phyloP scores from a whole-genome alignment of 2,329 filamentous ascomycete genomes.

The Leptographium lundbergii region DNA sequence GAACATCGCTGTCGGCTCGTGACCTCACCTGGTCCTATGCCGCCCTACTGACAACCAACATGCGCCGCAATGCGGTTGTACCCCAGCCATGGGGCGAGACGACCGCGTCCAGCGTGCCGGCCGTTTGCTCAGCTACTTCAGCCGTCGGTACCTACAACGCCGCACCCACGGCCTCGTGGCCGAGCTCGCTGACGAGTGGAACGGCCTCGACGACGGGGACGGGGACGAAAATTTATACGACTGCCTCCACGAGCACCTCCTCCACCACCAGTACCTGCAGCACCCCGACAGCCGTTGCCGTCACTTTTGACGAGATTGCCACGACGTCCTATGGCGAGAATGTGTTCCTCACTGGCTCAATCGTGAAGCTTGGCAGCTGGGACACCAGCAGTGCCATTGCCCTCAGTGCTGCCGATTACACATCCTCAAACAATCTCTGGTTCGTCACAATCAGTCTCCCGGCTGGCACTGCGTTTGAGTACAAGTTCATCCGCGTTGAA shows the following conservation, averaged over 20 bases:
- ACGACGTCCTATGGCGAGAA: constrained; percentile 48
- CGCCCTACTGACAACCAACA: constrained; percentile 50
- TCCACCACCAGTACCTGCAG: constrained; percentile 1
- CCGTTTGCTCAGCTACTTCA: constrained; percentile 33
- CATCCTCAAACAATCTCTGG: constrained; percentile 48
- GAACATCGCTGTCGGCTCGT: constrained; percentile 45
- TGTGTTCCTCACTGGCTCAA: constrained; percentile 51
- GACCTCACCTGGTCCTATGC: constrained; percentile 67
- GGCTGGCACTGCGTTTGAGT: constrained; percentile 29
- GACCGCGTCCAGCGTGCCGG: constrained; percentile 24
- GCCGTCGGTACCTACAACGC: constrained; percentile 37
- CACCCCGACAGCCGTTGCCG: constrained; percentile 36
- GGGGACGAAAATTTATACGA: constrained; percentile 20
- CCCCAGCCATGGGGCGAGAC: constrained; percentile 38
- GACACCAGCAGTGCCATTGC: constrained; percentile 37
- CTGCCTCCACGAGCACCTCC: background rate
- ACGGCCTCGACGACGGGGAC: background rate
- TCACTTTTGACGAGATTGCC: constrained; percentile 49
- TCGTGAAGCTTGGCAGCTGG: constrained; percentile 50
- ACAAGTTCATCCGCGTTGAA: constrained; percentile 55
- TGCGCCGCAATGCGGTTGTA: constrained; percentile 40
- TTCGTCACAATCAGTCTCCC: constrained; percentile 38
- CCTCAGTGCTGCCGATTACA: constrained; percentile 42
- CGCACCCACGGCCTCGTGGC: constrained; percentile 12
- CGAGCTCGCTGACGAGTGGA: constrained; percentile 17